Evolutionary conservation across 140 eudicot genomes (phyloP).

Genomic region (Stevia rebaudiana): DNA sequence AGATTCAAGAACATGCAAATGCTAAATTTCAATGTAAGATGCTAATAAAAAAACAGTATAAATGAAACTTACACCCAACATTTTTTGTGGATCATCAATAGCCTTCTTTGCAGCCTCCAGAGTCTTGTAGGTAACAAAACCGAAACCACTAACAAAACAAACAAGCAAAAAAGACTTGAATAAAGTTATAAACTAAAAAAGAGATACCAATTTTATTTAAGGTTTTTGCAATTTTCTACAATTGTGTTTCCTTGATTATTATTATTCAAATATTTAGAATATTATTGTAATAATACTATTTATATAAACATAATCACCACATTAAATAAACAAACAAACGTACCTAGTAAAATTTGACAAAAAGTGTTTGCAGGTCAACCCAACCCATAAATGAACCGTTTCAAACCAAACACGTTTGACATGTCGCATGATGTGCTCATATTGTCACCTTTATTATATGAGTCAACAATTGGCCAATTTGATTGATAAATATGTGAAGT

Average conservation of each 20-base stretch:
- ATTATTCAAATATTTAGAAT: background rate
- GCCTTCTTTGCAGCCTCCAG: slow-evolving; percentile 65
- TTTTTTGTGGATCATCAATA: slow-evolving; percentile 60
- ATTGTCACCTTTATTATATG: background rate
- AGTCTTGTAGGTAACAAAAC: slow-evolving; percentile 65
- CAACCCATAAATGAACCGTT: background rate
- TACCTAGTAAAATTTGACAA: background rate
- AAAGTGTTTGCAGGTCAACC: background rate
- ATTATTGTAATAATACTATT: background rate
- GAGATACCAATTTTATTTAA: background rate
- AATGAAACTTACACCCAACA: slow-evolving; percentile 46
- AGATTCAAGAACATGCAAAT: background rate
- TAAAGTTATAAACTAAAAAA: slow-evolving; percentile 1
- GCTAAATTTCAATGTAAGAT: background rate
- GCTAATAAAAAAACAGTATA: background rate
- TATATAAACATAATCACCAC: background rate
- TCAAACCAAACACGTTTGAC: background rate
- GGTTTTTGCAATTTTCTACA: no score
- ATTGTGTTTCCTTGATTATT: no score
- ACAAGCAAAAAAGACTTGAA: slow-evolving; percentile 9
- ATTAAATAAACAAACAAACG: background rate
- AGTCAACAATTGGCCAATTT: background rate
- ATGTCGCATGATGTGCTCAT: background rate
- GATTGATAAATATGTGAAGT: background rate
- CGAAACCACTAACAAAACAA: slow-evolving; percentile 52